Evolutionary conservation across 768 basidiomycete genomes (phyloP).

Genomic region (Lyophyllum decastes): DNA sequence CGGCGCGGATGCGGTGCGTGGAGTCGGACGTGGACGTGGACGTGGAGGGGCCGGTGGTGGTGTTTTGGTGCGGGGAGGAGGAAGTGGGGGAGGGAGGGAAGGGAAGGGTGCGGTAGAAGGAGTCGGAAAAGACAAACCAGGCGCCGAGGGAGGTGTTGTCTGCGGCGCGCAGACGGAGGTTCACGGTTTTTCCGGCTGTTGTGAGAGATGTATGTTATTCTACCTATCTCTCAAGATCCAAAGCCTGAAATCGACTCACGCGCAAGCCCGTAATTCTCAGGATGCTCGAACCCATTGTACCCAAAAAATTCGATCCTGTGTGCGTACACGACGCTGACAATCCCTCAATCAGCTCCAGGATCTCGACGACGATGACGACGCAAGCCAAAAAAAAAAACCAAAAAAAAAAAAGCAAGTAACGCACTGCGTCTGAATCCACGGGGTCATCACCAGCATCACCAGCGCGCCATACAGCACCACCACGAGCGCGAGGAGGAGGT

Average conservation of each 20-base stretch:
- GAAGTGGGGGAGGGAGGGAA: slow-evolving; percentile 32
- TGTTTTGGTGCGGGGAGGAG: not conserved
- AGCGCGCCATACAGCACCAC: slow-evolving; percentile 20
- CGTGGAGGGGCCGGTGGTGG: too few species aligned
- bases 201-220: too few species aligned
- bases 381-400: not conserved
- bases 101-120: slow-evolving; percentile 41
- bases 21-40: too few species aligned
- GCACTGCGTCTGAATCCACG: slow-evolving; percentile 40
- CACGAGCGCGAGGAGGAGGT: not conserved
- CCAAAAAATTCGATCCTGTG: slow-evolving; percentile 37
- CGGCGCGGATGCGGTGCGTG: slow-evolving; percentile 26
- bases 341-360: not conserved
- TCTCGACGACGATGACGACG: too few species aligned
- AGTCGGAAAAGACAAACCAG: slow-evolving; percentile 64
- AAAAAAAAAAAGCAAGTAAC: slow-evolving; percentile 7
- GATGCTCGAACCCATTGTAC: slow-evolving; percentile 37
- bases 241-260: slow-evolving; percentile 33
- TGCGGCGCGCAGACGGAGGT: slow-evolving; percentile 55
- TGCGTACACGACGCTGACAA: slow-evolving; percentile 36
- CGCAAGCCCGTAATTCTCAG: slow-evolving; percentile 42
- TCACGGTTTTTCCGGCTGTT: slow-evolving; percentile 61
- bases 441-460: slow-evolving; percentile 36
- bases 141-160: slow-evolving; percentile 69
- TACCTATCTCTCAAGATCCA: too few species aligned